Base-by-base conservation (phyloP, 257 asterid species). In the Solanum etuberosum region DNA sequence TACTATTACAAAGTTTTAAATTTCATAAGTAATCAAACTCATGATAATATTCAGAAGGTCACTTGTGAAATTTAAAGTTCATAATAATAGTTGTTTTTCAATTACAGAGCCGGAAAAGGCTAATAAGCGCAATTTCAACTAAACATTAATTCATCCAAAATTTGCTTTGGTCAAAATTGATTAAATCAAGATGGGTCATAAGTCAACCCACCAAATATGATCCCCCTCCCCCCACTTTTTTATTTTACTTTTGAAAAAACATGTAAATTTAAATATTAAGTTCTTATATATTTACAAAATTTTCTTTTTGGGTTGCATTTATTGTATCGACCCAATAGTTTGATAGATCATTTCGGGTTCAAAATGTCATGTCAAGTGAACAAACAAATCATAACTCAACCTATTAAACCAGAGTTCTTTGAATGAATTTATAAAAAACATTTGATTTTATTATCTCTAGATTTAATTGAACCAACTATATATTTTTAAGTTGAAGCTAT, bases 391-490 rank as follows among this genome's bases (percentile, higher is more conserved):
- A 72, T 72, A 35, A 35, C 48, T 34, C 9, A 35, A 5, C 9
- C 14, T 5, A 2, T 72, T 72, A 18, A 72, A 20, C 2, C 5
- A 18, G 43, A 32, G 14, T 5, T 16, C 15, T 72, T 72, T 32
- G 34, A 71, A 2, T 4, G 9, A 34, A 37, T 16, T 34, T 7
- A 0, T 2, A 34, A 72, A 34, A 0, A 18, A 2, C 0, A 0
- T 34, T 1, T 54, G 5, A 20, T 34, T 72, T 72, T 34, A 7
- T 72, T 37, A 34, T 14, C 29, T 72, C 23, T 71, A 72, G 1
- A 12, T 34, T 72, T 37, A 72, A 34, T 34, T 34, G 2, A 18
- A 71, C 8, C 43, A 20, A 32, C 1, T 18, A 5, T 46, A 14
- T 46, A 29, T 31, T 7, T 68, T 14, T 29, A 68, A 2, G 38